A percentile compares a stretch with the other conserved stretches of the same genome.
These are phyloP conservation scores for Lecanicillium sp. DNA, from an alignment of 2,329 filamentous ascomycete genomes.

Conservation along the genomic window DNA sequence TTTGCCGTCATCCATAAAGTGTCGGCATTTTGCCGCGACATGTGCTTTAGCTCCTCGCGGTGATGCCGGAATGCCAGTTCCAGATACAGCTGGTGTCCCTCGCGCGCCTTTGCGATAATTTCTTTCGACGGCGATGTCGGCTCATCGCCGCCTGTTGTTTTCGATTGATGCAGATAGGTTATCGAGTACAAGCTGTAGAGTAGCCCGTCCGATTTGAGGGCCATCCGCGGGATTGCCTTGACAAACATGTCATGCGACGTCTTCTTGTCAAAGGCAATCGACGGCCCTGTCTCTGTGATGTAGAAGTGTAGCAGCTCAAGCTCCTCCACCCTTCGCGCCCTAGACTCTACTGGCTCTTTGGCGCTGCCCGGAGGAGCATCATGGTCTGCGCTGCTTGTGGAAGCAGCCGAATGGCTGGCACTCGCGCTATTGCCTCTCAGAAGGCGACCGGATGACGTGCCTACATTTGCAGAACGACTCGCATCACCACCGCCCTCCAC, in stretches of 20 bases:
- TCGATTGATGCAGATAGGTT: slow-evolving; percentile 11
- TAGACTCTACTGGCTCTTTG: slow-evolving; percentile 9
- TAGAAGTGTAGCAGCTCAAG: slow-evolving; percentile 15
- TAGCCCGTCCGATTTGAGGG: slow-evolving; percentile 13
- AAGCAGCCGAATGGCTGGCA: background rate
- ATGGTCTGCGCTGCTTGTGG: background rate
- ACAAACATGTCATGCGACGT: slow-evolving; percentile 10
- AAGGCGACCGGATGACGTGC: no score
- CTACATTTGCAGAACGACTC: background rate
- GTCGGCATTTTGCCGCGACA: slow-evolving; percentile 12
- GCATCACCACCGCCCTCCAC: background rate
- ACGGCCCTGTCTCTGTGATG: slow-evolving; percentile 11
- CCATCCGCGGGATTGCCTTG: slow-evolving; percentile 7
- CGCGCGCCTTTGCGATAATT: background rate
- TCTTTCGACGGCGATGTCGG: background rate
- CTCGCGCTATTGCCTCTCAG: no score
- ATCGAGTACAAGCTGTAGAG: slow-evolving; percentile 13
- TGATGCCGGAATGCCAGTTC: slow-evolving; percentile 12
- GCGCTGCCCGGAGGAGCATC: background rate
- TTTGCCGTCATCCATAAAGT: slow-evolving; percentile 11
- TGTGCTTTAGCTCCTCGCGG: slow-evolving; percentile 10
- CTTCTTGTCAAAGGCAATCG: slow-evolving; percentile 9
- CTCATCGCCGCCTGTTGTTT: slow-evolving; percentile 2
- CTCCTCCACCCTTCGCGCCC: slow-evolving; percentile 13
- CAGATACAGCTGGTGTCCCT: slow-evolving; percentile 12